These are phyloP conservation scores for Eustoma russellianum DNA, from an alignment of 257 asterid species.

Conservation along the genomic window DNA sequence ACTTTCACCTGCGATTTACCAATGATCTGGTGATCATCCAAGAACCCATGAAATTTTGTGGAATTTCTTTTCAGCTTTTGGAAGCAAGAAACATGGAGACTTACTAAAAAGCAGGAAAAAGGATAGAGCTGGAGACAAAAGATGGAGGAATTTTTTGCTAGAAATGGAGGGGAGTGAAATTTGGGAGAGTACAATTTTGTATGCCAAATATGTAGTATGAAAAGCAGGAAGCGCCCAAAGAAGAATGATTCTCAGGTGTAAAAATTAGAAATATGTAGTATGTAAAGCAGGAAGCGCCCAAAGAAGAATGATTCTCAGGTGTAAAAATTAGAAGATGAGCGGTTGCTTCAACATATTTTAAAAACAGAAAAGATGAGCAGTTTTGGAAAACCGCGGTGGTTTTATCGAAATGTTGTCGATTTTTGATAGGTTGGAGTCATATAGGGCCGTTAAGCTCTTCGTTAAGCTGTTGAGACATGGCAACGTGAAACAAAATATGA, in stretches of 20 bases:
- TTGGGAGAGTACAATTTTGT: not conserved
- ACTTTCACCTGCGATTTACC: no score
- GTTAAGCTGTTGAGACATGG: no score
- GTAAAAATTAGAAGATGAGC: slow-evolving; percentile 2
- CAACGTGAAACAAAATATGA: no score
- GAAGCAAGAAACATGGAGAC: not conserved
- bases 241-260: slow-evolving; percentile 12
- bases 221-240: not conserved
- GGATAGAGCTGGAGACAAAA: not conserved
- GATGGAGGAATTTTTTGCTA: not conserved
- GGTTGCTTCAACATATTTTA: no score
- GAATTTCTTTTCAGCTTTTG: not conserved
- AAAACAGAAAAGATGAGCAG: slow-evolving; percentile 6
- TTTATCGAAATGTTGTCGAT: slow-evolving; percentile 49
- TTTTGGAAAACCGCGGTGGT: slow-evolving; percentile 34
- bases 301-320: slow-evolving; percentile 11
- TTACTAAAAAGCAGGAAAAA: no score
- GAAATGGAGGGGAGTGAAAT: not conserved
- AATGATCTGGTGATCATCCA: no score
- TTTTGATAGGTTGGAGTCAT: slow-evolving; percentile 32
- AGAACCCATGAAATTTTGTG: not conserved
- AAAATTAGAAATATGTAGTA: not conserved
- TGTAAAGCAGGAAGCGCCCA: not conserved
- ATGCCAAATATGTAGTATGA: not conserved
- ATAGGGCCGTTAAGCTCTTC: slow-evolving; percentile 5